phyloP scores from a whole-genome alignment of 495 filamentous ascomycete genomes.

The Penicillium pancosmium region DNA sequence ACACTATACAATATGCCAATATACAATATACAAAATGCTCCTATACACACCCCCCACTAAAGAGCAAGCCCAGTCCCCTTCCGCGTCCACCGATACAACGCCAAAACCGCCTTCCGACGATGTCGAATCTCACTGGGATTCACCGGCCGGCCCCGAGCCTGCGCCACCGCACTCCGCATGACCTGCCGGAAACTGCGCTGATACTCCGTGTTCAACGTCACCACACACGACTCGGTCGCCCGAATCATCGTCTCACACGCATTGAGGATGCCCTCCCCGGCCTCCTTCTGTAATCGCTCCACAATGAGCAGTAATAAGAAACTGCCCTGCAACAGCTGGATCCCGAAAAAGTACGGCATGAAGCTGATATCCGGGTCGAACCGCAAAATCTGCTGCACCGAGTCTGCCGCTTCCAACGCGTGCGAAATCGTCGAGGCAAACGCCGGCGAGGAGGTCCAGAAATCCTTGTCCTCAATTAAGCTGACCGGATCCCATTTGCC shows the following conservation, averaged over 20 bases:
- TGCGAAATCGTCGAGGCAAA: conserved; percentile 82
- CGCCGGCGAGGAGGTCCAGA: conserved; percentile 83
- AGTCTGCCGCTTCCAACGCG: conserved; percentile 77
- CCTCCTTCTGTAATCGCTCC: conserved; percentile 79
- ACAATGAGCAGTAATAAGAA: conserved; percentile 81
- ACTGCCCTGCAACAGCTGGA: conserved; percentile 81
- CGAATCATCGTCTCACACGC: conserved; percentile 86
- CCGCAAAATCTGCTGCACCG: conserved; percentile 80
- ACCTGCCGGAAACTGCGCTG: conserved; percentile 85
- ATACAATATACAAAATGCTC: background rate
- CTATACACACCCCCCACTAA: background rate
- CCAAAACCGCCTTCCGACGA: conserved; percentile 70
- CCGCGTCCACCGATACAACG: conserved; percentile 78
- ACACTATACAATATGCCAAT: no score
- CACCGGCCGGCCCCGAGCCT: conserved; percentile 73
- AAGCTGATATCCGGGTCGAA: conserved; percentile 83
- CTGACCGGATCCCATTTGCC: conserved; percentile 90
- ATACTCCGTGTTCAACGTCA: conserved; percentile 84
- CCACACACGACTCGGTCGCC: conserved; percentile 83
- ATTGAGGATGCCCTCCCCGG: conserved; percentile 75
- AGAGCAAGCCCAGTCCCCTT: conserved; percentile 77
- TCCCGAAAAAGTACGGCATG: conserved; percentile 90
- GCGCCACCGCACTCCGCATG: conserved; percentile 78
- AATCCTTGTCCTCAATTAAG: conserved; percentile 82
- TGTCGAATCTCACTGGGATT: conserved; percentile 77